phyloP scores from a whole-genome alignment of 179 eudicot genomes.

The Monotropa hypopitys region DNA sequence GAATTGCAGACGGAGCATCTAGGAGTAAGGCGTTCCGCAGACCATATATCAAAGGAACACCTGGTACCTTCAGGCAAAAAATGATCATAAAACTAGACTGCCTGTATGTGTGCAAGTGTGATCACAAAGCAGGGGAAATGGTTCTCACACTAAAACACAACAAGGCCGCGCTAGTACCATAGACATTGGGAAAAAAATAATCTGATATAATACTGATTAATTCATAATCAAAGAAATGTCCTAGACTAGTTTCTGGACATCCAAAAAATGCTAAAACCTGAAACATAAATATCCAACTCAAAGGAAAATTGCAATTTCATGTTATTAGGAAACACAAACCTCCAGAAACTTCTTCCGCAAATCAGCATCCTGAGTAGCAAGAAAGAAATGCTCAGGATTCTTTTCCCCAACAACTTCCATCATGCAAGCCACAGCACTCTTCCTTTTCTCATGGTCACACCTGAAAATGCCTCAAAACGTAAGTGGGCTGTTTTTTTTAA shows the following conservation, averaged over 20 bases:
- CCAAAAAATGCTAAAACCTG: not conserved
- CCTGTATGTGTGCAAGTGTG: not conserved
- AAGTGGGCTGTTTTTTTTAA: not conserved
- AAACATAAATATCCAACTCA: not conserved
- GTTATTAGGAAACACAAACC: slow-evolving; percentile 22
- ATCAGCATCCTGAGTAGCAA: slow-evolving; percentile 68
- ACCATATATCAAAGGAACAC: slow-evolving; percentile 68
- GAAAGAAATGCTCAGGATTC: slow-evolving; percentile 79
- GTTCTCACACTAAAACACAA: not conserved
- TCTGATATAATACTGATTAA: not conserved
- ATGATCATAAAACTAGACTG: not conserved
- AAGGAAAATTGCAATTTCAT: not conserved
- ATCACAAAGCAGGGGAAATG: not conserved
- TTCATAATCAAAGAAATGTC: not conserved
- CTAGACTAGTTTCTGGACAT: not conserved
- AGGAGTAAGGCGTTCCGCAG: slow-evolving; percentile 63
- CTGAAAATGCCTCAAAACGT: slow-evolving; percentile 24
- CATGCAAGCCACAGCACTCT: slow-evolving; percentile 68
- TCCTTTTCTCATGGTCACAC: slow-evolving; percentile 76
- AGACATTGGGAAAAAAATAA: not conserved
- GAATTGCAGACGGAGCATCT: slow-evolving; percentile 50
- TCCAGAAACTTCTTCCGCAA: slow-evolving; percentile 53
- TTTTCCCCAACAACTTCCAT: slow-evolving; percentile 50
- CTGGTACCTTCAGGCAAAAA: slow-evolving; percentile 46
- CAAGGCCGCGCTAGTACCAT: not conserved